phyloP scores from a whole-genome alignment of 345 rosid species.

The Lenwebbia sp. region DNA sequence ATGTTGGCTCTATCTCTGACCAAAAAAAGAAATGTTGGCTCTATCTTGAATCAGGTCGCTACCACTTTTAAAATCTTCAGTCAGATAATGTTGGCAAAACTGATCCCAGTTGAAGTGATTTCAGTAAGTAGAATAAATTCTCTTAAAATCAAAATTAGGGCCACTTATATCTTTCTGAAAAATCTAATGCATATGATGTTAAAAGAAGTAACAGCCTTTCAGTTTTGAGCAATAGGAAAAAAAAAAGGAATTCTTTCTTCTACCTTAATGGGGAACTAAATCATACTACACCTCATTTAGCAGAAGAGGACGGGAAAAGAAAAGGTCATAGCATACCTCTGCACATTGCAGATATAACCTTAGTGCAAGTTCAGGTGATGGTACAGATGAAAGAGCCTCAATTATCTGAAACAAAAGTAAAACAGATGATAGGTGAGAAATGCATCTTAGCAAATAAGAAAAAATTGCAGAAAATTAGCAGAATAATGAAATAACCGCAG shows the following conservation, averaged over 20 bases:
- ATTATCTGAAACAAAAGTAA: constrained; percentile 38
- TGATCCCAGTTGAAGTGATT: background rate
- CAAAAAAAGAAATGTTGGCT: too few species aligned
- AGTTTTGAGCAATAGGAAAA: background rate
- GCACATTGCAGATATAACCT: constrained; percentile 80
- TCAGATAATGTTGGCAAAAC: background rate
- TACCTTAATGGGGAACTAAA: background rate
- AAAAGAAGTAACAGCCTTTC: background rate
- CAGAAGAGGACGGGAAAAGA: background rate
- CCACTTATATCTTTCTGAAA: background rate
- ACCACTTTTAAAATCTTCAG: background rate
- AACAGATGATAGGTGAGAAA: background rate
- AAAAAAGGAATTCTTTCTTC: background rate
- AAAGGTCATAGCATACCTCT: constrained; percentile 40
- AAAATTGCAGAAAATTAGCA: background rate
- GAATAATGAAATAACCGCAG: background rate
- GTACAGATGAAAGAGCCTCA: constrained; percentile 55
- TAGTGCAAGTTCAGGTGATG: constrained; percentile 77
- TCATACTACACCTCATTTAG: background rate
- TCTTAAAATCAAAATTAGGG: background rate
- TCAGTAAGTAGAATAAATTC: background rate
- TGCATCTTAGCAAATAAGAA: background rate
- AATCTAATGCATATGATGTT: background rate
- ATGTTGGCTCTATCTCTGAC: too few species aligned
- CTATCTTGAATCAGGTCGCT: background rate